Evolutionary conservation across 805 yeast genomes (phyloP), one percentile per base, ranked within the genome.

Genomic region (Starmerella kuoi): DNA sequence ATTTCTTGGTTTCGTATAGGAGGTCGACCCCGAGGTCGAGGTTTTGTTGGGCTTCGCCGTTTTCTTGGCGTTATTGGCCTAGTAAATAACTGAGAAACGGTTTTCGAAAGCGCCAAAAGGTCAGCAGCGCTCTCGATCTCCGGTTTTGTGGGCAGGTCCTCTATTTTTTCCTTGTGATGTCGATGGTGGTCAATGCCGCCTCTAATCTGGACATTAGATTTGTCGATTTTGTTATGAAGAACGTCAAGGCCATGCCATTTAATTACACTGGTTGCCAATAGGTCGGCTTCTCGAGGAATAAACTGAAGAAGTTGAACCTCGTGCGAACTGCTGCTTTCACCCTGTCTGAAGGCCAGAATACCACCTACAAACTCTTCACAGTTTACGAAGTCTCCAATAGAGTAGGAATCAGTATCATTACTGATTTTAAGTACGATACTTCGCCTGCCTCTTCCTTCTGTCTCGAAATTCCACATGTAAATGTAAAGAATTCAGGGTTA

Each of bases 401-500:
- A 14, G 37, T 32, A 40, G 2, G 33, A 9, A 7, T 17, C 31
- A 9, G 20, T 30, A 9, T n/a, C 44, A 9, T 35, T 31, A 2
- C 23, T 23, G 6, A 28, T 38, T n/a, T 27, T 30, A 14, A 21
- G 20, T 17, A 46, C 17, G 6, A 15, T 22, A 5, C 48, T 42
- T 12, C 50, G 21, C 14, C 52, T 38, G 14, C 52, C 45, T 4
- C 42, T 24, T n/a, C 52, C 52, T 4, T 28, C 40, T 11, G 18
- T 30, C 20, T 38, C 44, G n/a, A 49, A 31, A n/a, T 26, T 25
- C 50, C 50, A 49, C 50, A 43, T 48, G 5, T 8, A 24, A n/a
- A 9, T 25, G 28, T 25, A 11, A 14, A 11, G 14, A 25, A 25
- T 25, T 25, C 9, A 9, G 28, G 28, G 28, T 9, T 25, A 11